phyloP scores from a whole-genome alignment of 176 grass and related monocot species.

The Eleusine coracana region DNA sequence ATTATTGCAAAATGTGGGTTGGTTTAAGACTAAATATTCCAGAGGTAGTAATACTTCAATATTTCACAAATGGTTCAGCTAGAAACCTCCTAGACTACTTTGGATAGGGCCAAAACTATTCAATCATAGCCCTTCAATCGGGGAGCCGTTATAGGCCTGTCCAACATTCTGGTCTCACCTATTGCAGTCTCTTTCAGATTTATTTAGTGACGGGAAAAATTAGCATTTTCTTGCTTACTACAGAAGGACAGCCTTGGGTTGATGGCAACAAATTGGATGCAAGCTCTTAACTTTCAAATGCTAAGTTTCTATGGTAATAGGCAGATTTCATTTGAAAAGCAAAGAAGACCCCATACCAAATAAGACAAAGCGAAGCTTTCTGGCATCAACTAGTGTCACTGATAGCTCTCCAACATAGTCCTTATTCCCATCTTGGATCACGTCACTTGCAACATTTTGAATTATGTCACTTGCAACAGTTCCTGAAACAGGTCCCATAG shows the following conservation, averaged over 20 bases:
- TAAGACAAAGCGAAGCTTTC: constrained; percentile 84
- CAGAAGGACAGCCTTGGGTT: background rate
- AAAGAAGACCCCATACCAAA: constrained; percentile 58
- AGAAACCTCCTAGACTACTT: background rate
- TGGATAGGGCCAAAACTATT: background rate
- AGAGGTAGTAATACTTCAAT: background rate
- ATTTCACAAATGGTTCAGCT: background rate
- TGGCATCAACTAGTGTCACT: constrained; percentile 94
- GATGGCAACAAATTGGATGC: background rate
- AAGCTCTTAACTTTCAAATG: constrained; percentile 22
- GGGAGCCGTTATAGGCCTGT: background rate
- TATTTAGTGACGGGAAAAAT: background rate
- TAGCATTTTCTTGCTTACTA: constrained; percentile 2
- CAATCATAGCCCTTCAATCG: background rate
- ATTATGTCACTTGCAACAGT: constrained; percentile 50
- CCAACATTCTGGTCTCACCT: background rate
- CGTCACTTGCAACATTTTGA: constrained; percentile 65
- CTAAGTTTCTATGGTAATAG: constrained; percentile 9
- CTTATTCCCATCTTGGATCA: constrained; percentile 81
- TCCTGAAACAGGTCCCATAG: constrained; percentile 75
- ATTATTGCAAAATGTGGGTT: background rate
- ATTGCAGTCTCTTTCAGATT: background rate
- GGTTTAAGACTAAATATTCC: background rate
- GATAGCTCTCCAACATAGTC: constrained; percentile 95
- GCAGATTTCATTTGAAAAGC: constrained; percentile 16